A percentile compares a stretch with the other conserved stretches of the same genome.
phyloP scores from a whole-genome alignment of 176 grass and related monocot genomes.

The Juncus effusus region DNA sequence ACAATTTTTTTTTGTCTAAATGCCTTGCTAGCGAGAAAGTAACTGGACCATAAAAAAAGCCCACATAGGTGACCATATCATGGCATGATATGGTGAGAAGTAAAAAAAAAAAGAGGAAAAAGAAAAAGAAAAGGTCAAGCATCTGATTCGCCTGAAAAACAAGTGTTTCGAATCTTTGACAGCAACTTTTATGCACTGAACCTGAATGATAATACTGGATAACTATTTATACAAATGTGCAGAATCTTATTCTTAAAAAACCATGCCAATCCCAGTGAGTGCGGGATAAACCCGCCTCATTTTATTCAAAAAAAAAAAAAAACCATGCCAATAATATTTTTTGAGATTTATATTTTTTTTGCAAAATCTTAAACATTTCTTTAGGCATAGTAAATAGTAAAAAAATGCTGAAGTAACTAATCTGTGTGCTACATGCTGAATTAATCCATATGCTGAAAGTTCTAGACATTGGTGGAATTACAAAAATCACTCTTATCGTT shows the following conservation, averaged over 20 bases:
- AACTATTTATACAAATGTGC: not conserved
- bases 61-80: too few relatives aligned
- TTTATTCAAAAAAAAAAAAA: not conserved
- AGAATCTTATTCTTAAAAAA: not conserved
- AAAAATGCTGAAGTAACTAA: too few relatives aligned
- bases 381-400: too few relatives aligned
- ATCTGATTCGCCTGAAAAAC: slow-evolving; percentile 1
- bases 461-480: not conserved
- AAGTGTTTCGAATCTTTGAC: not conserved
- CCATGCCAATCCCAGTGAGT: not conserved
- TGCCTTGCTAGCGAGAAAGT: too few relatives aligned
- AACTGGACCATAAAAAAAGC: too few relatives aligned
- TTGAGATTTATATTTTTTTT: not conserved
- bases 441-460: not conserved
- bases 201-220: not conserved
- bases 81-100: too few relatives aligned
- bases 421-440: too few relatives aligned
- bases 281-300: not conserved
- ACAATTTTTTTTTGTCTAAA: too few relatives aligned
- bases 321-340: too few relatives aligned
- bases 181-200: not conserved
- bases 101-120: not conserved
- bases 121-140: not conserved
- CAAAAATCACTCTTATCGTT: not conserved
- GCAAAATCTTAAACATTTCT: not conserved